Evolutionary conservation across 208 protist species (phyloP), one percentile per base, ranked within the genome.

Genomic region (Phytomonas serpens): DNA sequence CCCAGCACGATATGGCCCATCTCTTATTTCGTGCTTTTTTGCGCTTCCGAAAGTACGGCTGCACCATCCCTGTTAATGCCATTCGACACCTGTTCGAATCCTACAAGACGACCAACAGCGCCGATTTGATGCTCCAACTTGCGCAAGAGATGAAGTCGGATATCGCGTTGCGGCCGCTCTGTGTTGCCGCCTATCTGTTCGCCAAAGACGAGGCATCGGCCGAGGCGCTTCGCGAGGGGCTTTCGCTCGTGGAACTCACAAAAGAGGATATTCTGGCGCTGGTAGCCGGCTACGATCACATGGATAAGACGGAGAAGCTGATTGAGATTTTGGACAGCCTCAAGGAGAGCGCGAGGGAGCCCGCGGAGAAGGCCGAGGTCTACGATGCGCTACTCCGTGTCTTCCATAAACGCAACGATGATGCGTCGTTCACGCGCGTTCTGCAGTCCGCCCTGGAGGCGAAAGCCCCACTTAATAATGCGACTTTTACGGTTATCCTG

Each of bases 1-100:
- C 81, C 0, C 91, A 96, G 75, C 91, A 96, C 61, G 91, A 96
- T 76, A 93, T 96, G 87, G 91, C 91, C 0, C 91, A 96, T 67
- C 75, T 96, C 0, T 82, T 96, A 27, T 96, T 96, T 69, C 86
- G 91, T 37, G 91, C 91, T 14, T 90, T 93, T 47, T 72, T 96
- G 62, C 91, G 91, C 38, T 96, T 96, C 73, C 88, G 91, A 71
- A 94, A 94, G 73, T 94, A 96, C 72, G 88, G 88, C 27, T 96
- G 91, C 77, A 75, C 74, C 23, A 90, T 96, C 63, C 83, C 81
- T 1, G 82, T 96, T 2, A 77, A 90, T 65, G 82, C 88, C 31
- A 77, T 96, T 57, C 87, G 91, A 5, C 80, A 79, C 62, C 77
- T 96, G 3, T 94, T 96, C 68, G 91, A 96, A 68, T 96, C 91